Evolutionary conservation across 2,329 filamentous ascomycete species (phyloP), one percentile per base, ranked within the genome.

Genomic region (Diaporthe helianthi): DNA sequence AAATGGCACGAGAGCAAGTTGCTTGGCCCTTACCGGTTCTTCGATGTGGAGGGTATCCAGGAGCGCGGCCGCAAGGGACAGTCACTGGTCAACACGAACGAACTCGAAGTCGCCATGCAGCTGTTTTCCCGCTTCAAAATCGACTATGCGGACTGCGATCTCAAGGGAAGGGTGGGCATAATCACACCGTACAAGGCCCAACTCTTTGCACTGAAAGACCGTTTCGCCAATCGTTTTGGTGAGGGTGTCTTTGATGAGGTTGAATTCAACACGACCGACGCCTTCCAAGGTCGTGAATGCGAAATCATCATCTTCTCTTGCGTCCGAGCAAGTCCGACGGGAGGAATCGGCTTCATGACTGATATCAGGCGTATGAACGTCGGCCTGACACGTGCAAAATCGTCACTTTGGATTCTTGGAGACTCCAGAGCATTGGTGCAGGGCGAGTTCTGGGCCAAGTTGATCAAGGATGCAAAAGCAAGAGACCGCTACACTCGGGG

Each of bases 341-440:
- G 92, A n/a, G 94, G 95, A 76, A 97, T 99, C 76, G 96, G 96
- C 85, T 99, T 99, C 88, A 91, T 99, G 87, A 92, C 93, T 67
- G 96, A 99, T 79, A 97, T 99, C 77, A 90, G 96, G 70, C 95
- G 96, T 85, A 98, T 99, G 97, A 99, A 99, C 80, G 96, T 99
- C 76, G 96, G 96, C 82, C 85, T 99, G 71, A 99, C 96, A 26
- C 92, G 96, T 84, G 97, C 96, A 6, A 98, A 97, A 80, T 97
- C 93, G 12, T 98, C 95, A 41, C 86, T 99, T 12, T 99, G 95
- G 93, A 95, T 99, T 69, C 86, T 99, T 31, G 96, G 96, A 73
- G 97, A 98, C 79, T 96, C 96, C 0, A 87, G 91, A 69, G 93
- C 94, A 41, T 85, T 99, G 65, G 84, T 91, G 29, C 92, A 97